Evolutionary conservation across 176 grass and related monocot genomes (phyloP).

Genomic region (Tillandsia leiboldiana): DNA sequence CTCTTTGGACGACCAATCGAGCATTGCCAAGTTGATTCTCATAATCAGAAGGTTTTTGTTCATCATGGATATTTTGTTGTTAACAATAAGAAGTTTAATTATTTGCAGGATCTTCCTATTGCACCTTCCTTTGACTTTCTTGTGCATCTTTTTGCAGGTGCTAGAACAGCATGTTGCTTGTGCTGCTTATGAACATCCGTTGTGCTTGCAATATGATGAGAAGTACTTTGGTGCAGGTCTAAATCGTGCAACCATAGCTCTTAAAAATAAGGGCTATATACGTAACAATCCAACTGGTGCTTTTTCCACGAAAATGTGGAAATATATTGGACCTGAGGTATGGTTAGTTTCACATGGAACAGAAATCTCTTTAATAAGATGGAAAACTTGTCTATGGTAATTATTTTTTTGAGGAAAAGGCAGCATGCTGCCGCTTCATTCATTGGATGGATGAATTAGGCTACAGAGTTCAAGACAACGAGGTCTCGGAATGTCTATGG

Average conservation of each 20-base stretch:
- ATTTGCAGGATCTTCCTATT: neutral
- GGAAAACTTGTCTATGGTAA: neutral
- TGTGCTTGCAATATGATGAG: constrained; percentile 81
- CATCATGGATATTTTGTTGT: neutral
- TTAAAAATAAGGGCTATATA: constrained; percentile 66
- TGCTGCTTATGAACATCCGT: constrained; percentile 83
- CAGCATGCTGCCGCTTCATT: too few relatives aligned
- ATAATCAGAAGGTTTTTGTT: constrained; percentile 56
- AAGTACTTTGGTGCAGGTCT: constrained; percentile 56
- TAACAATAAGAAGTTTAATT: neutral
- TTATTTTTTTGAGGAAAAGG: too few relatives aligned
- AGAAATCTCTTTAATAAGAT: neutral
- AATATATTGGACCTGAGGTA: constrained; percentile 86
- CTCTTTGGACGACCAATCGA: constrained; percentile 76
- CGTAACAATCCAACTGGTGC: constrained; percentile 41
- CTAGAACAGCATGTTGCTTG: constrained; percentile 73
- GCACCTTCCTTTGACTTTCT: constrained; percentile 2
- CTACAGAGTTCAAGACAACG: too few relatives aligned
- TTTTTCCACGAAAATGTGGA: constrained; percentile 70
- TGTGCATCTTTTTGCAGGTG: constrained; percentile 36
- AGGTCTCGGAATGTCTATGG: too few relatives aligned
- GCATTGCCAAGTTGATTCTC: constrained; percentile 84
- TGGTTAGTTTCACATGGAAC: neutral
- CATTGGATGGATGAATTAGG: too few relatives aligned
- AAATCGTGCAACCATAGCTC: constrained; percentile 26